Conservation (phyloP, 371 early-diverging fungal genomes). For the Chytridium lagenaria region DNA sequence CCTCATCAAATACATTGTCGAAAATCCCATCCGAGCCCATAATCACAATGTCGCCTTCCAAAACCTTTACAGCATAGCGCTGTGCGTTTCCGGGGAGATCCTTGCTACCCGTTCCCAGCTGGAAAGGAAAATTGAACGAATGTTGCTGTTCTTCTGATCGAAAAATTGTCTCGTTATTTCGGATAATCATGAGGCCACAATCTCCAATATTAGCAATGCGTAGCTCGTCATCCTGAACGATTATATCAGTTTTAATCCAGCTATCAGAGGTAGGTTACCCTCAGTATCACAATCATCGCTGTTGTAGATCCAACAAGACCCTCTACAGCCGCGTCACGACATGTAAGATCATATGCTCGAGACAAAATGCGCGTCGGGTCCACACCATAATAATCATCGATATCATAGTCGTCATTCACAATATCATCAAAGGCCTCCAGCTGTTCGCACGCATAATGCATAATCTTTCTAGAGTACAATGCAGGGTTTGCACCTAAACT, state of each 20-base stretch:
- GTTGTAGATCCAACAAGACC: slow-evolving; percentile 86
- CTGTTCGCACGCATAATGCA: slow-evolving; percentile 89
- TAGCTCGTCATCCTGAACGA: slow-evolving; percentile 76
- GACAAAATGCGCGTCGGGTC: slow-evolving; percentile 82
- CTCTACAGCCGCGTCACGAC: slow-evolving; percentile 70
- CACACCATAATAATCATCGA: slow-evolving; percentile 71
- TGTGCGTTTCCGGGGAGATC: slow-evolving; percentile 56
- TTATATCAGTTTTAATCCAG: not conserved
- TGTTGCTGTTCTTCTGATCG: slow-evolving; percentile 82
- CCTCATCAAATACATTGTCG: slow-evolving; percentile 63
- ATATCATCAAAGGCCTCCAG: slow-evolving; percentile 81
- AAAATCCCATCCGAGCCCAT: slow-evolving; percentile 60
- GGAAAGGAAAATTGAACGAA: slow-evolving; percentile 65
- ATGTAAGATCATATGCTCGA: slow-evolving; percentile 75
- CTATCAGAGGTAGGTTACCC: not conserved
- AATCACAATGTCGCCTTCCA: slow-evolving; percentile 63
- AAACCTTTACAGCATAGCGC: slow-evolving; percentile 74
- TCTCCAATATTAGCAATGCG: slow-evolving; percentile 94
- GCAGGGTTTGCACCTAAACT: slow-evolving; percentile 81
- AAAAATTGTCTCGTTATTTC: slow-evolving; percentile 84
- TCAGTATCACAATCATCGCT: slow-evolving; percentile 59
- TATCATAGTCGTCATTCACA: slow-evolving; percentile 64
- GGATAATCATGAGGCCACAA: slow-evolving; percentile 86
- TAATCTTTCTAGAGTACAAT: slow-evolving; percentile 84
- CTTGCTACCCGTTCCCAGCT: slow-evolving; percentile 56